Base-by-base conservation (phyloP, 2,329 filamentous ascomycete species). In the Fusarium sp. region DNA sequence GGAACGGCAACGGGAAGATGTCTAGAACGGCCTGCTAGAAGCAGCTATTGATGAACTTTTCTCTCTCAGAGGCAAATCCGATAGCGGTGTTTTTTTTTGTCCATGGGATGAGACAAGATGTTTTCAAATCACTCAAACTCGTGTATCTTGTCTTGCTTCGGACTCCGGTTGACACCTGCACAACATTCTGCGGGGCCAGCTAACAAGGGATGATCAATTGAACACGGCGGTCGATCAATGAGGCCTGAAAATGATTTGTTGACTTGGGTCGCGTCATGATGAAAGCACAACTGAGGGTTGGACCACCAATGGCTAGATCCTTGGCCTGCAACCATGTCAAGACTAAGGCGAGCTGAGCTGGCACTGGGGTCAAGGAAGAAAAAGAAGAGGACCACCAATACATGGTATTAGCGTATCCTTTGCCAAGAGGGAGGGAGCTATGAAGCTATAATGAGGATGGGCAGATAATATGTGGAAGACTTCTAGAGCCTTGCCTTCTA, bases 151-250 rank as follows among this genome's bases (percentile, higher is more conserved):
- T 61, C 33, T 24, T 24, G 40, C 40, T 60, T 67, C 40, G 64
- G 36, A 14, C 55, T 64, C 65, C 64, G 71, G 71, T 59, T 53
- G 62, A 66, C 51, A 49, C 33, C 62, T 74, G 61, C 64, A 72
- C 62, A 66, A 67, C 62, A 71, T 75, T 68, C 38, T 71, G 69
- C 69, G 67, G 75, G 71, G 64, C 42, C 53, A 38, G 17, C 29
- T 36, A 42, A 55, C 31, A 38, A 53, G 66, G 66, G 59, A 56
- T 53, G 53, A 53, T 66, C 56, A 46, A n/a, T 53, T 64, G 38
- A 56, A 20, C 35, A 58, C 33, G 22, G 27, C 27, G 29, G 60
- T 46, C 31, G 62, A 42, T 64, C 36, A 16, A 64, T n/a, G 35
- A 14, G 16, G 24, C 20, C 29, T 22, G 27, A 44, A 22, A 31